phyloP scores from a whole-genome alignment of 768 basidiomycete species.

The Boletus pseudo-olivaceus region DNA sequence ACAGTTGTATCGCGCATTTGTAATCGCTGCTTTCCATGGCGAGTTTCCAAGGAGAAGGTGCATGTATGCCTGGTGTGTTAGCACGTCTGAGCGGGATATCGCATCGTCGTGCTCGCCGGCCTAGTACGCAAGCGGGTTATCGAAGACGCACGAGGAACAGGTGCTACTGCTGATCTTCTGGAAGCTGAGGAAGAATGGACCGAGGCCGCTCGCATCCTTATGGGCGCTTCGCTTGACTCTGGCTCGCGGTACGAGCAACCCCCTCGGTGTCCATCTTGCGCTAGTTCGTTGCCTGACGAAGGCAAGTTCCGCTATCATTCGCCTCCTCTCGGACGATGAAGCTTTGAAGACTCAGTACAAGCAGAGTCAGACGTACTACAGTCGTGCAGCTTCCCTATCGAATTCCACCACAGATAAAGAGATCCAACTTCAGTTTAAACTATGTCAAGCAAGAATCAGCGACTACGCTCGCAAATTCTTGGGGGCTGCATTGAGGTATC shows the following conservation, averaged over 20 bases:
- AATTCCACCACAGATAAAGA: slow-evolving; percentile 77
- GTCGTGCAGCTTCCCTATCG: slow-evolving; percentile 87
- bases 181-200: slow-evolving; percentile 93
- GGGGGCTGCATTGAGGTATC: slow-evolving; percentile 91
- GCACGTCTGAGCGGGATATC: too few relatives aligned
- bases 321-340: slow-evolving; percentile 94
- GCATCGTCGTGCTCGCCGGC: too few relatives aligned
- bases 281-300: slow-evolving; percentile 61
- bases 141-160: too few relatives aligned
- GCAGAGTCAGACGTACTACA: slow-evolving; percentile 99
- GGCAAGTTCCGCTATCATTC: slow-evolving; percentile 88
- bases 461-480: slow-evolving; percentile 91
- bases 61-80: too few relatives aligned
- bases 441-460: slow-evolving; percentile 91
- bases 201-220: slow-evolving; percentile 86
- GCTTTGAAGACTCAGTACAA: slow-evolving; percentile 93
- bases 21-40: too few relatives aligned
- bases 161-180: slow-evolving; percentile 82
- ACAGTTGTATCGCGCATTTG: too few relatives aligned
- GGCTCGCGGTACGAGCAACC: slow-evolving; percentile 63
- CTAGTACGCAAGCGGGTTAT: too few relatives aligned
- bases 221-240: slow-evolving; percentile 89
- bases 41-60: too few relatives aligned
- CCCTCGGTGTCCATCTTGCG: not conserved
- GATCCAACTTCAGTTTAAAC: slow-evolving; percentile 79